Percentiles rank a stretch among this genome's conserved stretches.
These are phyloP conservation scores for Xylaria palmicola DNA, from an alignment of 495 filamentous ascomycete species.

Conservation along the genomic window DNA sequence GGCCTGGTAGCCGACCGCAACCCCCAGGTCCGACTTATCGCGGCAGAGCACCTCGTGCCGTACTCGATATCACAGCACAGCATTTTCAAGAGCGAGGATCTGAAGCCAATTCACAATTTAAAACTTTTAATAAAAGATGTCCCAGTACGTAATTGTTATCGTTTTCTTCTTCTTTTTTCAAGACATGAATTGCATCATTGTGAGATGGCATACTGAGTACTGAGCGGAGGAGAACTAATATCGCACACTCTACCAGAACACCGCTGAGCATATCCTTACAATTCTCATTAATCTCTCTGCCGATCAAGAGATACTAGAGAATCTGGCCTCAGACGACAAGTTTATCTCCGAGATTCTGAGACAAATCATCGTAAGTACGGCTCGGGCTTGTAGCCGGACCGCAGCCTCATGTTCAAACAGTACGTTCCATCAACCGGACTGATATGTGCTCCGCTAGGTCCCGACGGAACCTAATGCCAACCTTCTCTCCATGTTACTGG, in stretches of 20 bases:
- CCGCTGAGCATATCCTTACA: conserved; percentile 86
- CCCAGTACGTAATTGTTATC: conserved; percentile 59
- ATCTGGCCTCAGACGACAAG: conserved; percentile 72
- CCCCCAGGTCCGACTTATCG: conserved; percentile 71
- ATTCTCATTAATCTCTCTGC: conserved; percentile 90
- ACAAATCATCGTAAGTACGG: conserved; percentile 70
- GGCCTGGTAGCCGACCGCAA: conserved; percentile 90
- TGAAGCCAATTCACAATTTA: conserved; percentile 80
- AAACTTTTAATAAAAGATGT: conserved; percentile 87
- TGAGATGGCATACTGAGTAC: background rate
- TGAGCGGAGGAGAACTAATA: background rate
- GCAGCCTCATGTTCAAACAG: background rate
- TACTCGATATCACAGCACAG: conserved; percentile 74
- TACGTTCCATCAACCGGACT: conserved; percentile 2
- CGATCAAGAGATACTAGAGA: conserved; percentile 69
- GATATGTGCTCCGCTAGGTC: conserved; percentile 35
- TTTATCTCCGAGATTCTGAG: conserved; percentile 73
- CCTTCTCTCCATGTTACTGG: conserved; percentile 83
- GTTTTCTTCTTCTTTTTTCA: no score
- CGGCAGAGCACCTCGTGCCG: conserved; percentile 80
- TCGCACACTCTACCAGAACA: conserved; percentile 54
- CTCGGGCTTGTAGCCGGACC: background rate
- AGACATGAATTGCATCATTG: background rate
- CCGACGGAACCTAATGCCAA: conserved; percentile 70
- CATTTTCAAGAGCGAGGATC: conserved; percentile 79